A percentile compares a stretch with the other conserved stretches of the same genome.
Evolutionary conservation across 306 rosid species (phyloP).

Genomic region (Corylus americana): DNA sequence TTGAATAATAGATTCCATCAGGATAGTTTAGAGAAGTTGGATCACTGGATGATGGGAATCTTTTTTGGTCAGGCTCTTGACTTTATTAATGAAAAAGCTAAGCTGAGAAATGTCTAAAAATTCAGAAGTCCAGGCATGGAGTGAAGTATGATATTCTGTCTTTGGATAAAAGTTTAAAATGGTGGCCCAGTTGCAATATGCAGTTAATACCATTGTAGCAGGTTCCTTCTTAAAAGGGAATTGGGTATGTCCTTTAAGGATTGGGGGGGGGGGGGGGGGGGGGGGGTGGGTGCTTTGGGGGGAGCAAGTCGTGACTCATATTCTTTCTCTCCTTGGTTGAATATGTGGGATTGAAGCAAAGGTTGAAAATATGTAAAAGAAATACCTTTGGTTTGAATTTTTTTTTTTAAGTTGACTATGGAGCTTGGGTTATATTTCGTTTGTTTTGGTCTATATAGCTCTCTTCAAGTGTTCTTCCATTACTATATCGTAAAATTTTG

Average conservation of each 20-base stretch:
- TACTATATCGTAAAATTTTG: neutral
- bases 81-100: neutral
- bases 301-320: neutral
- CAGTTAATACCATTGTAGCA: neutral
- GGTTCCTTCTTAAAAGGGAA: neutral
- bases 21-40: neutral
- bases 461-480: neutral
- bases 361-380: too few relatives aligned
- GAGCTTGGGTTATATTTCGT: neutral
- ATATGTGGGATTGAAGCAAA: too few relatives aligned
- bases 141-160: neutral
- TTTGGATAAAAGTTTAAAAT: neutral
- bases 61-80: neutral
- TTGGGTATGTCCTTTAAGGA: neutral
- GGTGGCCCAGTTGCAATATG: neutral
- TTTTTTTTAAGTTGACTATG: too few relatives aligned
- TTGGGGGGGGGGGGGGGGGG: neutral
- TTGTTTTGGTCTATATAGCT: neutral
- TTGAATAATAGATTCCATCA: neutral
- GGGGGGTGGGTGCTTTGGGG: neutral
- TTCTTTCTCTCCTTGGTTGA: neutral
- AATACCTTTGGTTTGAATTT: too few relatives aligned
- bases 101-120: neutral
- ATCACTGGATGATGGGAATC: neutral
- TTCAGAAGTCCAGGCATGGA: neutral